Evolutionary conservation across 1,284 basidiomycete species (phyloP).

Genomic region (Inonotus obliquus): DNA sequence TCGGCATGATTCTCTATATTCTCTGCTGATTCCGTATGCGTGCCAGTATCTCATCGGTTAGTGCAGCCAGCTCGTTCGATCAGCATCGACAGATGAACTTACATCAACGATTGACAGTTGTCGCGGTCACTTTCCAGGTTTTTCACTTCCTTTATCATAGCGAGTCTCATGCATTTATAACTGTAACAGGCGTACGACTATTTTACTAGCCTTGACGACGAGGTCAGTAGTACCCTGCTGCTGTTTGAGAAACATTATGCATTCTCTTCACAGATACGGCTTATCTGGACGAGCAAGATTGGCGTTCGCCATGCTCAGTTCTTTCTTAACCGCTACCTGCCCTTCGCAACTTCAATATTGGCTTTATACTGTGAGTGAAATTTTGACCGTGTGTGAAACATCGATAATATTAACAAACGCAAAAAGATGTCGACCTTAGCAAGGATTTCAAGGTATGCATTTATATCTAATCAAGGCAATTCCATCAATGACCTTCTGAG

Average conservation of each 20-base stretch:
- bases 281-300: not conserved
- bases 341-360: not conserved
- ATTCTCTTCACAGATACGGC: not conserved
- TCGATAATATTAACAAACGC: not conserved
- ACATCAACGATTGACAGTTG: not conserved
- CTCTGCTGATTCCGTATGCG: not conserved
- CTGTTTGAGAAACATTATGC: too few species aligned
- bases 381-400: not conserved
- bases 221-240: not conserved
- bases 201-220: not conserved
- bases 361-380: not conserved
- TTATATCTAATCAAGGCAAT: not conserved
- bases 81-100: not conserved
- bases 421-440: not conserved
- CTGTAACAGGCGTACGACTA: not conserved
- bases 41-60: not conserved
- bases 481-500: not conserved
- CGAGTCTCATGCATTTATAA: not conserved
- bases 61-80: not conserved
- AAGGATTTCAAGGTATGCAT: not conserved
- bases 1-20: not conserved
- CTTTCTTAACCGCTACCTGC: not conserved
- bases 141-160: not conserved
- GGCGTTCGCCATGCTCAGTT: not conserved
- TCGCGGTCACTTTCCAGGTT: not conserved